Conservation (phyloP, 2,329 filamentous ascomycete genomes). For the Fusarium sp. region DNA sequence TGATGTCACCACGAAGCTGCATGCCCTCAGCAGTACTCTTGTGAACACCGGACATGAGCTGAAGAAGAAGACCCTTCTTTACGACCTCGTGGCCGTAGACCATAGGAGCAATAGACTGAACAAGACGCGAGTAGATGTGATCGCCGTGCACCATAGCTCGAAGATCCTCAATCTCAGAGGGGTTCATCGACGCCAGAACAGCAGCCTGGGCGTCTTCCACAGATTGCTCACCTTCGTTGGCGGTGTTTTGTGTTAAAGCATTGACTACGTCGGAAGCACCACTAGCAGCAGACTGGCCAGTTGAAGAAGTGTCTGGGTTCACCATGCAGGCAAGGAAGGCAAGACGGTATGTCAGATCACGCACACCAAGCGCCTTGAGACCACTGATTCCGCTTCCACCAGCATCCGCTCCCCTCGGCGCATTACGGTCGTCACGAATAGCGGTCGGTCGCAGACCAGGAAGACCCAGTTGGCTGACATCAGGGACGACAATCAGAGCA, state of each 20-base stretch:
- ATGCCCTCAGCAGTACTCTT: constrained; percentile 95
- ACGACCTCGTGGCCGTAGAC: constrained; percentile 98
- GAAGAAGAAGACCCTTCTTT: constrained; percentile 94
- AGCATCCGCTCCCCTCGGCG: constrained; percentile 78
- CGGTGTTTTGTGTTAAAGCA: constrained; percentile 74
- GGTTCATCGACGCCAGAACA: constrained; percentile 86
- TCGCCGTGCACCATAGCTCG: constrained; percentile 94
- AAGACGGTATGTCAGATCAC: constrained; percentile 93
- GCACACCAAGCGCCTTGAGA: constrained; percentile 91
- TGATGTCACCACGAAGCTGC: constrained; percentile 96
- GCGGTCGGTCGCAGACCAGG: constrained; percentile 87
- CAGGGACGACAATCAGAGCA: constrained; percentile 94
- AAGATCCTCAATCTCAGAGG: constrained; percentile 89
- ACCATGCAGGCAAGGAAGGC: constrained; percentile 99
- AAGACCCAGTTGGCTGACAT: constrained; percentile 93
- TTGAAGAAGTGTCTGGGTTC: constrained; percentile 84
- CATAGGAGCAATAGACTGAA: constrained; percentile 95
- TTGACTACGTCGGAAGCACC: constrained; percentile 83
- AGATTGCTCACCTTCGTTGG: constrained; percentile 74
- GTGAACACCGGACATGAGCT: constrained; percentile 94
- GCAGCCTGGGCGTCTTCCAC: constrained; percentile 90
- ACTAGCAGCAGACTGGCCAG: constrained; percentile 76
- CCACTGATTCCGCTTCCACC: constrained; percentile 88
- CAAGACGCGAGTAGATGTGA: constrained; percentile 92
- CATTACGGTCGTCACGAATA: constrained; percentile 82